These are phyloP conservation scores for Diplodia mutila DNA, from an alignment of 2,329 filamentous ascomycete species.

Conservation along the genomic window DNA sequence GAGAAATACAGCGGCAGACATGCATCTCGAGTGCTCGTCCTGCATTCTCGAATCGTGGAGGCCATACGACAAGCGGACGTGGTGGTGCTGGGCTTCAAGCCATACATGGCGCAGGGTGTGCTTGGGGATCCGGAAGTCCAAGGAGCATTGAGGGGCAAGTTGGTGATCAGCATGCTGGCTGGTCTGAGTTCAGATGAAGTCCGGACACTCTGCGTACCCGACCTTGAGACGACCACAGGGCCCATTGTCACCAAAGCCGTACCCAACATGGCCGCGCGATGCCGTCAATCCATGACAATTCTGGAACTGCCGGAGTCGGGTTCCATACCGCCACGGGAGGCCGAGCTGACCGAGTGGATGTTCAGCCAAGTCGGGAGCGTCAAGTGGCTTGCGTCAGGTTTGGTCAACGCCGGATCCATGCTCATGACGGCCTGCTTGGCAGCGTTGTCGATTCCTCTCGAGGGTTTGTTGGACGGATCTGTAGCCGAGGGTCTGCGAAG, in stretches of 20 bases:
- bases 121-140: neutral
- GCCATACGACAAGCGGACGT: neutral
- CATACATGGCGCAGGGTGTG: neutral
- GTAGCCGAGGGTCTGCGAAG: neutral
- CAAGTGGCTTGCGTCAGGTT: neutral
- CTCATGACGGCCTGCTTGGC: neutral
- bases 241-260: neutral
- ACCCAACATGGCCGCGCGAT: neutral
- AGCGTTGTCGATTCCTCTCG: neutral
- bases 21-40: neutral
- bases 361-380: neutral
- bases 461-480: neutral
- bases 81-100: slow-evolving; percentile 4
- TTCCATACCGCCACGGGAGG: neutral
- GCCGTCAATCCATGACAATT: neutral
- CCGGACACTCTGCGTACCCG: neutral
- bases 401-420: neutral
- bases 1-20: neutral
- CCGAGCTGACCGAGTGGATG: neutral
- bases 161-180: neutral
- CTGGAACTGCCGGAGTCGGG: neutral
- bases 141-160: neutral
- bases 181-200: neutral
- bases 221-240: neutral
- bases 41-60: neutral